phyloP scores from a whole-genome alignment of 129 eudicot species.

The Helichrysum umbraculigerum region DNA sequence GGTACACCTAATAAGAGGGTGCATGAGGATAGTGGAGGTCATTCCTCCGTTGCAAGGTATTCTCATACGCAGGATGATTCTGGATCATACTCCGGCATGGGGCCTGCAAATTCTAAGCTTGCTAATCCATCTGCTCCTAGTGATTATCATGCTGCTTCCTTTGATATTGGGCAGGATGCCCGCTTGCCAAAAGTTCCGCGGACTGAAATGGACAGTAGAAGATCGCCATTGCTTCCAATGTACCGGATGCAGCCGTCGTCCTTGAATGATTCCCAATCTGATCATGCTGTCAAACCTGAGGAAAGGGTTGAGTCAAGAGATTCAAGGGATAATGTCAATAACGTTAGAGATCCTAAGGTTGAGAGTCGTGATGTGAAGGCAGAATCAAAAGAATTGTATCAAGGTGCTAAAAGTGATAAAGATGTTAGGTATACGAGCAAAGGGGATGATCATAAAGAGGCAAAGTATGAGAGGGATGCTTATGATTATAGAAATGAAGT shows the following conservation, averaged over 20 bases:
- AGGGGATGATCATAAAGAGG: conserved; percentile 70
- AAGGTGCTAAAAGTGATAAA: conserved; percentile 56
- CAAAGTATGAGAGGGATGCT: conserved; percentile 50
- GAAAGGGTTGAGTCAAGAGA: conserved; percentile 61
- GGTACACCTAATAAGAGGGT: conserved; percentile 68
- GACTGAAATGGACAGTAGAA: conserved; percentile 59
- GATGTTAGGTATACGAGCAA: conserved; percentile 50
- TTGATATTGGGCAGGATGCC: conserved; percentile 53
- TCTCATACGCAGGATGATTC: conserved; percentile 65
- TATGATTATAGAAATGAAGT: conserved; percentile 56
- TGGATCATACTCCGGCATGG: conserved; percentile 39
- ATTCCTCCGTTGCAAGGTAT: conserved; percentile 56
- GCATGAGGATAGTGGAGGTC: conserved; percentile 77
- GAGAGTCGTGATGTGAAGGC: conserved; percentile 60
- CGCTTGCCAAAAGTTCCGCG: conserved; percentile 69
- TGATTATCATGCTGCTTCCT: conserved; percentile 55
- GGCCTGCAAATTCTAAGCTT: conserved; percentile 40
- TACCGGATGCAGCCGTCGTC: conserved; percentile 42
- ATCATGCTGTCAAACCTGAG: conserved; percentile 53
- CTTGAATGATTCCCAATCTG: conserved; percentile 50
- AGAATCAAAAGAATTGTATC: conserved; percentile 68
- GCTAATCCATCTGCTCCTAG: conserved; percentile 39
- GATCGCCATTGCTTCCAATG: conserved; percentile 53
- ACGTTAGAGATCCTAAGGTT: conserved; percentile 47
- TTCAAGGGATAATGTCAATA: conserved; percentile 53